Base-by-base conservation (phyloP, 768 basidiomycete genomes). In the Lenzites betulinus region DNA sequence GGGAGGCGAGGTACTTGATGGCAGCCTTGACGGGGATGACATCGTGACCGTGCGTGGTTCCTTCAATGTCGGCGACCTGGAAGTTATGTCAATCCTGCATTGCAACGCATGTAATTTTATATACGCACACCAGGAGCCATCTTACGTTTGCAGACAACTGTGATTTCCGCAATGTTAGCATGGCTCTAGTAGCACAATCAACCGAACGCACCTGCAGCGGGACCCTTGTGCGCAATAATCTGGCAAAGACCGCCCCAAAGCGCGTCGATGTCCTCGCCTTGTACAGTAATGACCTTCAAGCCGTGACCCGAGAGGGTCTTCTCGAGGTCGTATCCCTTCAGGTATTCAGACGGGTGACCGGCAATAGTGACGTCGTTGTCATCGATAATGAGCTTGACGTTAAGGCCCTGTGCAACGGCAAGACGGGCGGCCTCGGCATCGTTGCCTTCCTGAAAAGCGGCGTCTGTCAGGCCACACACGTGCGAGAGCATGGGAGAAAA, bases 361-460 rank as follows among this genome's bases (percentile, higher is more conserved):
- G 92, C 86, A 61, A 94, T 95, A 8, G 92, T 94, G 65, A 94
- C 92, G 70, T 95, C 88, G 75, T 95, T 94, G 75, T 93, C 91
- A 66, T 95, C 93, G 64, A 95, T 87, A 71, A 94, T 74, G 57
- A 94, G 78, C 75, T 95, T 95, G 73, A 95, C 83, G 71, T 93
- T 92, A 66, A 95, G 78, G 43, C 78, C 74, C 70, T 93, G 87
- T 2, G 93, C 92, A 42, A 93, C 93, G 18, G 93, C 92, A 33
- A 95, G 80, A 18, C 92, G 81, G 15, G 93, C 93, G 16, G 93
- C 93, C 70, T 95, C 93, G 1, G 93, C 92, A 66, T 94, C 92
- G 70, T 94, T 89, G 16, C 93, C 93, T 71, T 94, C 93, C 72
- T 64, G 47, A 23, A 11, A n/a, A 18, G 9, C 22, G 35, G 23